Evolutionary conservation across 2,329 filamentous ascomycete species (phyloP).

Genomic region (Fusarium goolgardi): DNA sequence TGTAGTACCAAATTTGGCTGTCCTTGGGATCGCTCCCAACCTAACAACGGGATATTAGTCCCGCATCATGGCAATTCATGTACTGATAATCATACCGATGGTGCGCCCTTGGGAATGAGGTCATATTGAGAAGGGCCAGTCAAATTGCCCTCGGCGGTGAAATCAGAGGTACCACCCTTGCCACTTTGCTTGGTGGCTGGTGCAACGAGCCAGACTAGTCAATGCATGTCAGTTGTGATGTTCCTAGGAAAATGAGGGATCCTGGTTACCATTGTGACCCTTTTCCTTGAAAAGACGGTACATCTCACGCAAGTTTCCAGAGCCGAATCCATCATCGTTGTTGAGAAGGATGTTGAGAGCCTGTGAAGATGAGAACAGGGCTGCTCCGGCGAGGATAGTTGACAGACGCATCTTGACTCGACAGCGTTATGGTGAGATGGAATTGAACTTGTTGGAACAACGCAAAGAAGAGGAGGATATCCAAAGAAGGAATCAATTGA

Average conservation of each 20-base stretch:
- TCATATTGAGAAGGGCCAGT: constrained; percentile 46
- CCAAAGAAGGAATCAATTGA: constrained; percentile 1
- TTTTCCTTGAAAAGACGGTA: constrained; percentile 48
- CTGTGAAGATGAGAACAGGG: constrained; percentile 29
- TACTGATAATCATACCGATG: no score
- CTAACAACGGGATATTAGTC: no score
- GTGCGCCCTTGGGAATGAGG: constrained; percentile 47
- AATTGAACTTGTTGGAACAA: not conserved
- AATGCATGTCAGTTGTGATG: accelerated
- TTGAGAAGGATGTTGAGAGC: constrained; percentile 49
- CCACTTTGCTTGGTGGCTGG: constrained; percentile 49
- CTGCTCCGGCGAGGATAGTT: constrained; percentile 30
- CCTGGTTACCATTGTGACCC: constrained; percentile 44
- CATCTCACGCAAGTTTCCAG: constrained; percentile 47
- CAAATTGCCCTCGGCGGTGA: constrained; percentile 47
- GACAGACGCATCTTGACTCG: constrained; percentile 40
- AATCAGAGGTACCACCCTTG: constrained; percentile 46
- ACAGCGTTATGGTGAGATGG: not conserved
- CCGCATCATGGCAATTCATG: no score
- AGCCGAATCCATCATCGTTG: constrained; percentile 50
- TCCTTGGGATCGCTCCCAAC: constrained; percentile 63
- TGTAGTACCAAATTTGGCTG: constrained; percentile 69
- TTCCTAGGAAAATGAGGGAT: accelerated
- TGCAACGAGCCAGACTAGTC: constrained; percentile 48
- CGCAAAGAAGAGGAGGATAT: not conserved